A percentile compares a stretch with the other conserved stretches of the same genome.
Evolutionary conservation across 2,329 filamentous ascomycete species (phyloP).

Genomic region (Ramularia endophylla): DNA sequence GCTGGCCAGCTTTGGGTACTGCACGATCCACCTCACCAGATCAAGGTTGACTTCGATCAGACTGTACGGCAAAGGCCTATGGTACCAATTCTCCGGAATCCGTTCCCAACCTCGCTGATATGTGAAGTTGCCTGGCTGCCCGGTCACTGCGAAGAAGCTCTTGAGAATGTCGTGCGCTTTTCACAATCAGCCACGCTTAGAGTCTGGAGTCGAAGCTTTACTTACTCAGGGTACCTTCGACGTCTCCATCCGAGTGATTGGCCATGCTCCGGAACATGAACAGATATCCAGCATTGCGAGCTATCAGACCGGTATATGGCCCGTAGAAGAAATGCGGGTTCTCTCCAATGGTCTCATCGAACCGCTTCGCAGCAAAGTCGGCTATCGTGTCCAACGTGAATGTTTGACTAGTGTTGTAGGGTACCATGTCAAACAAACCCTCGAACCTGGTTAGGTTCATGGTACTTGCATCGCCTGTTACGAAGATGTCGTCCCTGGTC

Average conservation of each 20-base stretch:
- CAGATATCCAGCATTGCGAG: constrained; percentile 22
- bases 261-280: constrained; percentile 24
- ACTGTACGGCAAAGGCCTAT: constrained; percentile 8
- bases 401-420: constrained; percentile 17
- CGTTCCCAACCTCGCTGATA: constrained; percentile 12
- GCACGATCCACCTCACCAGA: constrained; percentile 9
- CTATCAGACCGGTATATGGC: constrained; percentile 24
- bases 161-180: constrained; percentile 14
- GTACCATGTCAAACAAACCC: constrained; percentile 36
- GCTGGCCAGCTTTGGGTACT: constrained; percentile 8
- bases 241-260: constrained; percentile 28
- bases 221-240: constrained; percentile 28
- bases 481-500: constrained; percentile 49
- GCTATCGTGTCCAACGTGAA: constrained; percentile 28
- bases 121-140: constrained; percentile 7
- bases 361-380: constrained; percentile 23
- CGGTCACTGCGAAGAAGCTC: constrained; percentile 15
- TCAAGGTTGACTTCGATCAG: constrained; percentile 8
- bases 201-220: not conserved
- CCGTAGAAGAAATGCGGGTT: constrained; percentile 29
- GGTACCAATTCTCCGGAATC: constrained; percentile 20
- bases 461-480: constrained; percentile 41
- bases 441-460: constrained; percentile 50
- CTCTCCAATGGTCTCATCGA: constrained; percentile 20
- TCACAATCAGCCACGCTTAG: not conserved